These are phyloP conservation scores for Tolypocladium pustulatum DNA, from an alignment of 2,329 filamentous ascomycete species.

Conservation along the genomic window DNA sequence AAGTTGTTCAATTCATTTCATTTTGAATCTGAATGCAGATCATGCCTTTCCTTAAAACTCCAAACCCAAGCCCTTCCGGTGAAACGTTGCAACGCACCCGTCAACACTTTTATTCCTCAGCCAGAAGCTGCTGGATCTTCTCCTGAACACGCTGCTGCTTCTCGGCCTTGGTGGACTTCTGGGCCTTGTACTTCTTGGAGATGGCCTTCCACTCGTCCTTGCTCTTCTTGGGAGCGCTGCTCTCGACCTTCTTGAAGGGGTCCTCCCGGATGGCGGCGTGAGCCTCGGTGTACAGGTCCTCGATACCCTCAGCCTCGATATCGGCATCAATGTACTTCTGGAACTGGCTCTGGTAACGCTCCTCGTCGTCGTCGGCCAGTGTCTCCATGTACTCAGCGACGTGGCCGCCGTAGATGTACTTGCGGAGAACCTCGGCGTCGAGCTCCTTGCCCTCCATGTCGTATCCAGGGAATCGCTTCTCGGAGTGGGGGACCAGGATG, in stretches of 20 bases:
- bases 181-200: slow-evolving; percentile 76
- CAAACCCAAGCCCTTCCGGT: slow-evolving; percentile 20
- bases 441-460: slow-evolving; percentile 98
- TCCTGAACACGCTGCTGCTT: slow-evolving; percentile 74
- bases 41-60: slow-evolving; percentile 26
- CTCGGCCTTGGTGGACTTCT: slow-evolving; percentile 76
- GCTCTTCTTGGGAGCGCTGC: slow-evolving; percentile 74
- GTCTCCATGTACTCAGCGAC: slow-evolving; percentile 99
- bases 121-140: slow-evolving; percentile 77
- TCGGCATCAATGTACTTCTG: slow-evolving; percentile 95
- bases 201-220: slow-evolving; percentile 97
- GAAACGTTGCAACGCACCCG: slow-evolving; percentile 2
- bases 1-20: slow-evolving; percentile 19
- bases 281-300: slow-evolving; percentile 92
- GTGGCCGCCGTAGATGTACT: slow-evolving; percentile 98
- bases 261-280: slow-evolving; percentile 97
- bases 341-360: slow-evolving; percentile 99
- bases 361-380: slow-evolving; percentile 98
- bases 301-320: slow-evolving; percentile 88
- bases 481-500: slow-evolving; percentile 93
- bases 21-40: slow-evolving; percentile 21
- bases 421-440: slow-evolving; percentile 90
- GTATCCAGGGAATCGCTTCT: slow-evolving; percentile 99
- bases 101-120: slow-evolving; percentile 27
- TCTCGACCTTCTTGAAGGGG: slow-evolving; percentile 86